Percentiles rank a stretch among this genome's conserved stretches.
These are phyloP conservation scores for Entomortierella parvispora DNA, from an alignment of 192 early-diverging fungal species.

Conservation along the genomic window DNA sequence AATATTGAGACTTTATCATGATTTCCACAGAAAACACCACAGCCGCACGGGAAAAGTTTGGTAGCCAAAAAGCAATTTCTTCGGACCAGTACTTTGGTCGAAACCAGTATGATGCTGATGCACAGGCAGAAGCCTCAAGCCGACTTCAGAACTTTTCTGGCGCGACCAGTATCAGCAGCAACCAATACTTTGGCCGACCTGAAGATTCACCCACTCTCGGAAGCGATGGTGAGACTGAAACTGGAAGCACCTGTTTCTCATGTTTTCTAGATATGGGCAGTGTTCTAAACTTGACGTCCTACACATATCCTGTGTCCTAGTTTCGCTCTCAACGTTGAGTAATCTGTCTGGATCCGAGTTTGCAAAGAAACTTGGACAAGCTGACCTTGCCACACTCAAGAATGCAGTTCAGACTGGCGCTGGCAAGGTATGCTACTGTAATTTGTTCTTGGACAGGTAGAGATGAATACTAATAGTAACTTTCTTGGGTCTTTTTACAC, in stretches of 20 bases:
- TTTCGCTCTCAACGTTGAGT: slow-evolving; percentile 30
- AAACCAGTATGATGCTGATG: slow-evolving; percentile 69
- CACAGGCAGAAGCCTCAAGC: slow-evolving; percentile 61
- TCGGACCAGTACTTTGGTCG: slow-evolving; percentile 94
- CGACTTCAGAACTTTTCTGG: slow-evolving; percentile 74
- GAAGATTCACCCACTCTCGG: slow-evolving; percentile 57
- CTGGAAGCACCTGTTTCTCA: background rate
- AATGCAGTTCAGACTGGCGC: slow-evolving; percentile 47
- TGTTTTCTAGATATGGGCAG: background rate
- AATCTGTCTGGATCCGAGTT: slow-evolving; percentile 43
- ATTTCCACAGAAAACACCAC: slow-evolving; percentile 37
- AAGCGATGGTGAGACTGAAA: slow-evolving; percentile 36
- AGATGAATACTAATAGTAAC: background rate
- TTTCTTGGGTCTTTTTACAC: too few relatives aligned
- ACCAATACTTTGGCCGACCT: slow-evolving; percentile 85
- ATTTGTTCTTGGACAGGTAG: background rate
- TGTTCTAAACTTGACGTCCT: background rate
- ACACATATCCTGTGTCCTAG: background rate
- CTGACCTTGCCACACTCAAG: slow-evolving; percentile 41
- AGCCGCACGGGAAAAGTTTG: slow-evolving; percentile 81
- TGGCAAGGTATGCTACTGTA: slow-evolving; percentile 24
- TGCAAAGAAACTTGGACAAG: slow-evolving; percentile 39
- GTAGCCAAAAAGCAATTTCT: slow-evolving; percentile 87
- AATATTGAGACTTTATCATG: background rate
- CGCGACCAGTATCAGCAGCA: slow-evolving; percentile 81